phyloP scores from a whole-genome alignment of 75 land plant genomes.

The Sequoia sempervirens region DNA sequence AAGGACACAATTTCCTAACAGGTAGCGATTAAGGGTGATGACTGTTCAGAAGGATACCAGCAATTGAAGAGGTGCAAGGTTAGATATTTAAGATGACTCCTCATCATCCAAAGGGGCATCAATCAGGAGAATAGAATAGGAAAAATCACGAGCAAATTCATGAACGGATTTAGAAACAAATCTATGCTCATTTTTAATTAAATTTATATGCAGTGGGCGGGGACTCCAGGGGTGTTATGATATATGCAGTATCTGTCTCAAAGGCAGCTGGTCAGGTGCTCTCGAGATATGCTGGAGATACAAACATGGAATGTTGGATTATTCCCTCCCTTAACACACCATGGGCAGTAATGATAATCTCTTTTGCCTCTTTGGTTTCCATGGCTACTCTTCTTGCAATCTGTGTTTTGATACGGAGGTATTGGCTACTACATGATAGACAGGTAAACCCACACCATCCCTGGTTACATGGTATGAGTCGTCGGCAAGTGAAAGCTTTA shows the following conservation, averaged over 20 bases:
- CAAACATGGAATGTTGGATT: slow-evolving; percentile 52
- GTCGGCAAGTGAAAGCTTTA: slow-evolving; percentile 44
- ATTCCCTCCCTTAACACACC: slow-evolving; percentile 30
- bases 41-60: no score
- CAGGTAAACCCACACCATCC: slow-evolving; percentile 1
- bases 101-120: no score
- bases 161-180: no score
- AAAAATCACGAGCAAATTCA: no score
- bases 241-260: slow-evolving; percentile 77
- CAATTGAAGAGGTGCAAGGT: no score
- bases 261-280: slow-evolving; percentile 56
- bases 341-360: slow-evolving; percentile 56
- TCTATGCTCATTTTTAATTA: neutral
- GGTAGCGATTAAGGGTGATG: no score
- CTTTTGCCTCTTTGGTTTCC: slow-evolving; percentile 54
- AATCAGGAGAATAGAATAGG: no score
- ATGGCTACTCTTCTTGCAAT: slow-evolving; percentile 39
- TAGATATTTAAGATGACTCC: no score
- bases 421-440: slow-evolving; percentile 16
- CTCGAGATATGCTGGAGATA: slow-evolving; percentile 30
- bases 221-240: slow-evolving; percentile 29
- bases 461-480: slow-evolving; percentile 29
- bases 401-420: slow-evolving; percentile 34
- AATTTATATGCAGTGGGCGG: slow-evolving; percentile 54
- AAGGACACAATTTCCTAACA: no score